Evolutionary conservation across 1,284 basidiomycete genomes (phyloP).

Genomic region (Ceratobasidium sp.): DNA sequence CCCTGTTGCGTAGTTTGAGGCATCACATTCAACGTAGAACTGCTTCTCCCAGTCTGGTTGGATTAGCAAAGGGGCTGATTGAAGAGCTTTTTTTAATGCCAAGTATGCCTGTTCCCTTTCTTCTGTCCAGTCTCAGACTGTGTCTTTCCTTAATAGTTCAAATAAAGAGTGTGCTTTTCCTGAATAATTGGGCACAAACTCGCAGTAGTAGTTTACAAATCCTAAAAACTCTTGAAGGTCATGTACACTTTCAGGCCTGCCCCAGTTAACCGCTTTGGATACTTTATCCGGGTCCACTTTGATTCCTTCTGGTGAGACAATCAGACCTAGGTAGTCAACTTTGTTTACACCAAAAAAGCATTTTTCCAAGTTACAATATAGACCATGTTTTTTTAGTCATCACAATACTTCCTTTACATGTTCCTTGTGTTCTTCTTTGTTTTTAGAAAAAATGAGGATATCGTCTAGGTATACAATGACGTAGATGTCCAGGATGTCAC

Average conservation of each 20-base stretch:
- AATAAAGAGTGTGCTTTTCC: constrained; percentile 48
- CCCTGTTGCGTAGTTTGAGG: constrained; percentile 25
- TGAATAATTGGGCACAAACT: constrained; percentile 51
- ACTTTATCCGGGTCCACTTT: constrained; percentile 51
- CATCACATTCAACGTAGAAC: constrained; percentile 22
- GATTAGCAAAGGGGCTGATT: background rate
- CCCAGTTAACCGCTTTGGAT: constrained; percentile 47
- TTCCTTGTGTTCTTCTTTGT: constrained; percentile 53
- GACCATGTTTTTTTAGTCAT: constrained; percentile 42
- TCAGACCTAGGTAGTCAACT: constrained; percentile 52
- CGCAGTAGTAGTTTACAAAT: no score
- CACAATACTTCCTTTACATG: constrained; percentile 49
- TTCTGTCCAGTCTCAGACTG: background rate
- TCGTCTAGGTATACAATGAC: constrained; percentile 46
- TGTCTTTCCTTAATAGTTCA: background rate
- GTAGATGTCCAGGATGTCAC: constrained; percentile 19
- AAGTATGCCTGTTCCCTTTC: background rate
- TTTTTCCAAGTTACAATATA: constrained; percentile 47
- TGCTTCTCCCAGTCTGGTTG: background rate
- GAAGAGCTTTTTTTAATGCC: background rate
- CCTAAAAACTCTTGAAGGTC: no score
- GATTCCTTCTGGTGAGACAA: constrained; percentile 45
- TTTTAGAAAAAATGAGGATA: constrained; percentile 51
- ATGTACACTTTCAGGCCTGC: no score
- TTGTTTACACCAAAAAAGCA: constrained; percentile 47